phyloP scores from a whole-genome alignment of 2,329 filamentous ascomycete species.

The Penicillium decumbens region DNA sequence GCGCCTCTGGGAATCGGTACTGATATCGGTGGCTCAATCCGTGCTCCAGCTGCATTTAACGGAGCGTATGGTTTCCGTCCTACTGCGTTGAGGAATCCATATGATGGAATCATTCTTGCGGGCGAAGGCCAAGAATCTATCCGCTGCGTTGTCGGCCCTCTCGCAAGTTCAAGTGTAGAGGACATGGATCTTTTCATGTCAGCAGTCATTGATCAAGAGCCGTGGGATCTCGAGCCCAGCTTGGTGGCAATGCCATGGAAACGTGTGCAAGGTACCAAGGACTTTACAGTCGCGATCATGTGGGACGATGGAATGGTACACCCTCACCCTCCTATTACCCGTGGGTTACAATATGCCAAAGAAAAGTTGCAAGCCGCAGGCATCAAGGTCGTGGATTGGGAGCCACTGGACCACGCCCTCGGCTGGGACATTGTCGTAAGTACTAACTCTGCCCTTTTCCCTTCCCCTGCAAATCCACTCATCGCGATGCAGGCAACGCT shows the following conservation, averaged over 20 bases:
- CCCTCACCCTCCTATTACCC: slow-evolving; percentile 59
- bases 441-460: not conserved
- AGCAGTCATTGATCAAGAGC: slow-evolving; percentile 25
- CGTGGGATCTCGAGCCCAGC: slow-evolving; percentile 33
- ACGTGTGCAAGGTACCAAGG: not conserved
- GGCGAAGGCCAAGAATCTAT: not conserved
- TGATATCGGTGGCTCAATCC: slow-evolving; percentile 35
- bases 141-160: not conserved
- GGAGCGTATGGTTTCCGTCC: not conserved
- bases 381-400: slow-evolving; percentile 1
- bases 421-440: slow-evolving; percentile 23
- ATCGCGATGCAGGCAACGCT: slow-evolving; percentile 19
- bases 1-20: slow-evolving; percentile 34
- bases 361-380: slow-evolving; percentile 30
- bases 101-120: not conserved
- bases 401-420: slow-evolving; percentile 4
- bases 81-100: not conserved
- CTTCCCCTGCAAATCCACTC: not conserved
- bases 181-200: slow-evolving; percentile 28
- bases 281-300: slow-evolving; percentile 49
- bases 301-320: slow-evolving; percentile 58
- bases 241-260: slow-evolving; percentile 34
- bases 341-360: slow-evolving; percentile 25
- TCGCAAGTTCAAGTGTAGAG: not conserved
- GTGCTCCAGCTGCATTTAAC: not conserved